Evolutionary conservation across 1,284 basidiomycete genomes (phyloP), one percentile per base, ranked within the genome.

Genomic region (Erythrobasidium hasegawianum): DNA sequence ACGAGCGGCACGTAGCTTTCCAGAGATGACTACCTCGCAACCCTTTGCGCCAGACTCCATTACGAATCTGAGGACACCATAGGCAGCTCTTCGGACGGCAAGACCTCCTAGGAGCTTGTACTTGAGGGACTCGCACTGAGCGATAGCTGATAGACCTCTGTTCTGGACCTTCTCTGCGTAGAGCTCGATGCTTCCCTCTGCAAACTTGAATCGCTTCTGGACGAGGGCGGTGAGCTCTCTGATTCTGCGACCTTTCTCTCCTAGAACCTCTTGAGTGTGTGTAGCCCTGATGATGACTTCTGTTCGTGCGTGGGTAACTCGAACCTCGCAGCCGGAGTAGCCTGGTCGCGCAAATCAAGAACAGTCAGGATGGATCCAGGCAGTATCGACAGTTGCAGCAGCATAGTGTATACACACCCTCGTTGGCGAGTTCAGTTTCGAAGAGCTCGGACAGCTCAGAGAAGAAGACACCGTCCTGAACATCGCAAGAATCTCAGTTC

Each of bases 221-320:
- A 99, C 92, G 80, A 99, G 89, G 60, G 93, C 84, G 72, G 96
- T 99, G 76, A 99, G 86, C 83, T 99, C 96, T 77, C 96, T 89
- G 78, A 99, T 98, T 79, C 96, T 90, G 78, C 96, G 93, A 75
- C 95, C 96, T 83, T 98, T 97, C 84, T 98, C 95, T 77, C 96
- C 96, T 74, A 99, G 86, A 75, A 99, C 96, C 80, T 98, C 96
- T 53, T 98, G 96, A 74, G 96, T 98, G 84, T 97, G 95, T 77
- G 95, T 97, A 71, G 96, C 96, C 77, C 96, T 92, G 82, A 99
- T 97, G 83, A 99, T 98, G 79, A 99, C 97, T 88, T 99, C 96
- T 75, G 96, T 99, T 77, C 95, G 89, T 73, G 95, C 93, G 80
- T 98, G 96, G 75, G 96, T 98, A 71, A 97, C 94, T 78, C 96